Evolutionary conservation across 345 rosid species (phyloP).

Genomic region (Atalantia buxifolia): DNA sequence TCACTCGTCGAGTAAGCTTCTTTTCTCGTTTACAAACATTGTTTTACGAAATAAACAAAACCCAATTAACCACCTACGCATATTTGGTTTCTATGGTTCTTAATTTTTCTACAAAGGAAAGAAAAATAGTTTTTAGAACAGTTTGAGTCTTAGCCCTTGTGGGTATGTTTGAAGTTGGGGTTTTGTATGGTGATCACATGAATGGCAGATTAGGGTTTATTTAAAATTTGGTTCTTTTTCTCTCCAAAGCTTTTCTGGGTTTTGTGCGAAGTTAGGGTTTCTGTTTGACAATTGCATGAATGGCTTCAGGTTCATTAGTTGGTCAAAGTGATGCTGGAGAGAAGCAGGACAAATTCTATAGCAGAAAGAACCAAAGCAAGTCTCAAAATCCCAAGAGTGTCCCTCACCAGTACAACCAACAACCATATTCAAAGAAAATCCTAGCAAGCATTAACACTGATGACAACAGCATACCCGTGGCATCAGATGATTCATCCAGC

Average conservation of each 20-base stretch:
- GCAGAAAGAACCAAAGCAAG: slow-evolving; percentile 14
- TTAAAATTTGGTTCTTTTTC: neutral
- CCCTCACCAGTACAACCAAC: neutral
- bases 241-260: neutral
- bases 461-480: slow-evolving; percentile 23
- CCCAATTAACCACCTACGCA: neutral
- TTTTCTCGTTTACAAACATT: neutral
- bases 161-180: neutral
- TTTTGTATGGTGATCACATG: neutral
- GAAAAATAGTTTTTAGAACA: neutral
- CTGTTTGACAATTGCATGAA: slow-evolving; percentile 12
- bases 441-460: slow-evolving; percentile 14
- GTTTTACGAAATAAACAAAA: neutral
- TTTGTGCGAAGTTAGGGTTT: slow-evolving; percentile 6
- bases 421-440: slow-evolving; percentile 18
- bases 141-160: neutral
- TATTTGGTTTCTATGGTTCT: neutral
- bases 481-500: slow-evolving; percentile 45
- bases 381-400: slow-evolving; percentile 7
- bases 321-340: slow-evolving; percentile 16
- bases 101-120: neutral
- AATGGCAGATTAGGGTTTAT: slow-evolving; percentile 6
- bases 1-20: neutral
- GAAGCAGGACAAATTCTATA: slow-evolving; percentile 13
- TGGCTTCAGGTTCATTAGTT: slow-evolving; percentile 24